These are phyloP conservation scores for Neltuma alba DNA, from an alignment of 306 rosid species.

Conservation along the genomic window DNA sequence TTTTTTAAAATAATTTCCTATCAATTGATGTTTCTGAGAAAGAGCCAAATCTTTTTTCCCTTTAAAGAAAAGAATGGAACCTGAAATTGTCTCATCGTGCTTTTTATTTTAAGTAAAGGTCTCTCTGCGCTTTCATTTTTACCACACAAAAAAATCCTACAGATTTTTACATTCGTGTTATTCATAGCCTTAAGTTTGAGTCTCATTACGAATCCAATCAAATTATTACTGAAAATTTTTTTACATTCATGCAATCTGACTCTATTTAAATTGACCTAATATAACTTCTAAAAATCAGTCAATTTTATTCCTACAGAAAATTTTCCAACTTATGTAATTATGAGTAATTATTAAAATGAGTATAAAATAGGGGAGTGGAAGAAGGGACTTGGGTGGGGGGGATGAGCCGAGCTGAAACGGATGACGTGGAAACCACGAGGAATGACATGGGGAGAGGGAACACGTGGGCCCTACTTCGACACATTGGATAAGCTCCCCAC, in stretches of 20 bases:
- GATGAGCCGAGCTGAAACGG: not conserved
- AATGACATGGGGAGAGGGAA: not conserved
- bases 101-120: not conserved
- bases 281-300: too few species aligned
- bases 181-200: too few species aligned
- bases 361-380: too few species aligned
- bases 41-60: not conserved
- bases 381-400: too few species aligned
- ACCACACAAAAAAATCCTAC: not conserved
- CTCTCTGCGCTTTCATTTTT: not conserved
- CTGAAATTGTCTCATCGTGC: not conserved
- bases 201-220: too few species aligned
- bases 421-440: not conserved
- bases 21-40: not conserved
- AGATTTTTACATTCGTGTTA: not conserved
- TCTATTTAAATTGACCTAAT: too few species aligned
- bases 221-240: too few species aligned
- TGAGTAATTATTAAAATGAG: too few species aligned
- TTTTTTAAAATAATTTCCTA: not conserved
- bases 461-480: not conserved
- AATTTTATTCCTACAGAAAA: too few species aligned
- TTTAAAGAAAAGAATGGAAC: not conserved
- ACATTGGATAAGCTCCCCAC: conserved; percentile 3
- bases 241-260: too few species aligned
- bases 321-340: too few species aligned